Percentiles rank a stretch among this genome's conserved stretches.
These are phyloP conservation scores for Castanospermum australe DNA, from an alignment of 306 rosid species.

Conservation along the genomic window DNA sequence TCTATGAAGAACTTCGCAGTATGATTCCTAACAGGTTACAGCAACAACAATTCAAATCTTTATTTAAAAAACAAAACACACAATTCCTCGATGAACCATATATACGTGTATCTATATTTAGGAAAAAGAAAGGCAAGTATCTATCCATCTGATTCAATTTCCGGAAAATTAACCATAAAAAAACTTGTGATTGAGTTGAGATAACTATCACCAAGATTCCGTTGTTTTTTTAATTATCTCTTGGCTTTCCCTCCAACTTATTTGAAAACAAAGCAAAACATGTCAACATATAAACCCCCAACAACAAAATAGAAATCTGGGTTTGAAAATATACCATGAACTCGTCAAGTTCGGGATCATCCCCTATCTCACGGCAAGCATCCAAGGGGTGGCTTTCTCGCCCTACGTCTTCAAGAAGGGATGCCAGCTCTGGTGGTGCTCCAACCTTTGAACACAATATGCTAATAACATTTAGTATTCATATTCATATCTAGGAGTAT, in stretches of 20 bases:
- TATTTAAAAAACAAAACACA: neutral
- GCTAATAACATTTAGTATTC: neutral
- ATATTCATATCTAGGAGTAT: neutral
- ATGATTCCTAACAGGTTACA: slow-evolving; percentile 56
- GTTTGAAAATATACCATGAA: slow-evolving; percentile 61
- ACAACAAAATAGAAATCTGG: neutral
- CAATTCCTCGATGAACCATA: neutral
- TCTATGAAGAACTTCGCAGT: slow-evolving; percentile 58
- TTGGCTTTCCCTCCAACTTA: neutral
- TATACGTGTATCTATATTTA: neutral
- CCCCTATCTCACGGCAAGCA: slow-evolving; percentile 52
- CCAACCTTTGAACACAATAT: slow-evolving; percentile 60
- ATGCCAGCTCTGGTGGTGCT: slow-evolving; percentile 68
- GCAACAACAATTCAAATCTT: neutral
- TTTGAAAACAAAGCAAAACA: neutral
- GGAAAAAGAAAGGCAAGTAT: neutral
- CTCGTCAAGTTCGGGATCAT: slow-evolving; percentile 82
- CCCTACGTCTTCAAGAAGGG: slow-evolving; percentile 60
- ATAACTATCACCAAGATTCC: neutral
- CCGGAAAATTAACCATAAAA: neutral
- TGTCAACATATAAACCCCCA: neutral
- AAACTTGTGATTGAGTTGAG: neutral
- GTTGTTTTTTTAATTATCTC: neutral
- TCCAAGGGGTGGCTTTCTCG: slow-evolving; percentile 36
- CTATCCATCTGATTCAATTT: neutral